phyloP scores from a whole-genome alignment of 768 basidiomycete genomes.

The Lactarius pseudohatsudake region DNA sequence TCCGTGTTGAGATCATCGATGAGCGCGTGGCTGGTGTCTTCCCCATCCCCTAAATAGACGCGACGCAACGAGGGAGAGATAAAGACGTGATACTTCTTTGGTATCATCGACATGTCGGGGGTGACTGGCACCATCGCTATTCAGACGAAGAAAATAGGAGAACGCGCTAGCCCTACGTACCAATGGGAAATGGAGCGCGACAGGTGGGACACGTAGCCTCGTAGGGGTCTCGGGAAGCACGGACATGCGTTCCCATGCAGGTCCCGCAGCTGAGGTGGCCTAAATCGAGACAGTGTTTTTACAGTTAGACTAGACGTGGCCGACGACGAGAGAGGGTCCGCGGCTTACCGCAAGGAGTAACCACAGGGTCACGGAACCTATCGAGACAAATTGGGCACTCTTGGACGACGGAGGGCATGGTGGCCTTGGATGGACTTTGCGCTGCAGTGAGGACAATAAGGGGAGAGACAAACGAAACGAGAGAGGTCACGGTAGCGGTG shows the following conservation, averaged over 20 bases:
- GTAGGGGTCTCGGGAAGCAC: neutral
- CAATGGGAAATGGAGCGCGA: conserved; percentile 20
- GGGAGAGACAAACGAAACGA: neutral
- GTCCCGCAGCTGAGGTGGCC: conserved; percentile 24
- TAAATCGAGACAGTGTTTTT: neutral
- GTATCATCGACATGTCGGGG: conserved; percentile 17
- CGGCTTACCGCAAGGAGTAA: conserved; percentile 25
- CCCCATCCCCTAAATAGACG: conserved; percentile 11
- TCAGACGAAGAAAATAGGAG: neutral
- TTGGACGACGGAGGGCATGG: neutral
- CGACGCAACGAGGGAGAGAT: conserved; percentile 23
- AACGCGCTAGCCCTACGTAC: neutral
- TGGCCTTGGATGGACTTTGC: neutral
- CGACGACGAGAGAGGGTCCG: neutral
- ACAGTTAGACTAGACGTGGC: neutral
- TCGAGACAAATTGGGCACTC: conserved; percentile 28
- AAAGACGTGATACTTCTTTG: conserved; percentile 21
- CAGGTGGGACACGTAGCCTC: conserved; percentile 25
- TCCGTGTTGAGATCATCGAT: conserved; percentile 14
- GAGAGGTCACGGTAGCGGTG: neutral
- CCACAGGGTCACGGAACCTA: conserved; percentile 13
- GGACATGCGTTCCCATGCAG: conserved; percentile 15
- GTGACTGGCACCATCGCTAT: conserved; percentile 12
- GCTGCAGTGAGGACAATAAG: neutral
- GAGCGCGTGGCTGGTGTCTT: neutral